Evolutionary conservation across 1,284 basidiomycete genomes (phyloP).

Genomic region (Ceratobasidium sp.): DNA sequence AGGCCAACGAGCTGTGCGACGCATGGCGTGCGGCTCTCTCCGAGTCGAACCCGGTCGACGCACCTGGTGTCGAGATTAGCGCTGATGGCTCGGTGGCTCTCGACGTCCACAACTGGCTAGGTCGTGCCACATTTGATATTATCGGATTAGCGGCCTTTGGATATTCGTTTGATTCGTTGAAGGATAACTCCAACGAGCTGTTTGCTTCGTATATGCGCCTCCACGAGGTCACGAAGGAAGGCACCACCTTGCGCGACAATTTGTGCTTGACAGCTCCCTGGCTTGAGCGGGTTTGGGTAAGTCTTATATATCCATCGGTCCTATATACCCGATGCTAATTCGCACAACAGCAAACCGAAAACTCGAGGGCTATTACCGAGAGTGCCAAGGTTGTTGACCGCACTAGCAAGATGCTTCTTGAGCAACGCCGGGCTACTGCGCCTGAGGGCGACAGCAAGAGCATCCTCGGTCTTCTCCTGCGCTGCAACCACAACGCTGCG

Average conservation of each 20-base stretch:
- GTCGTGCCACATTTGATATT: constrained; percentile 70
- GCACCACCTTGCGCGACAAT: constrained; percentile 59
- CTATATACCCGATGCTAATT: constrained; percentile 28
- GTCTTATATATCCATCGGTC: constrained; percentile 64
- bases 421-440: constrained; percentile 44
- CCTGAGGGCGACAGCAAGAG: constrained; percentile 31
- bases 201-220: constrained; percentile 34
- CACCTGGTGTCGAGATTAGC: constrained; percentile 36
- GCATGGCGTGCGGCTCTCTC: constrained; percentile 22
- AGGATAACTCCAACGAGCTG: constrained; percentile 62
- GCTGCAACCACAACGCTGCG: constrained; percentile 45
- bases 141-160: constrained; percentile 69
- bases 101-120: constrained; percentile 68
- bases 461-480: constrained; percentile 14
- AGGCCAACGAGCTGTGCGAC: constrained; percentile 61
- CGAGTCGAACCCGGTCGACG: constrained; percentile 7
- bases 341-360: constrained; percentile 45
- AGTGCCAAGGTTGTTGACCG: constrained; percentile 51
- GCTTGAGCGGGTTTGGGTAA: constrained; percentile 64
- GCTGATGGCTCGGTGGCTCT: constrained; percentile 48
- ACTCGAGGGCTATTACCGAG: constrained; percentile 51
- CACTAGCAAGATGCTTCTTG: constrained; percentile 64
- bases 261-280: constrained; percentile 63
- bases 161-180: constrained; percentile 48
- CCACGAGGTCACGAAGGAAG: constrained; percentile 62